Percentiles rank a stretch among this genome's conserved stretches.
Conservation (phyloP, 2,329 filamentous ascomycete genomes). For the Fusarium sp. region DNA sequence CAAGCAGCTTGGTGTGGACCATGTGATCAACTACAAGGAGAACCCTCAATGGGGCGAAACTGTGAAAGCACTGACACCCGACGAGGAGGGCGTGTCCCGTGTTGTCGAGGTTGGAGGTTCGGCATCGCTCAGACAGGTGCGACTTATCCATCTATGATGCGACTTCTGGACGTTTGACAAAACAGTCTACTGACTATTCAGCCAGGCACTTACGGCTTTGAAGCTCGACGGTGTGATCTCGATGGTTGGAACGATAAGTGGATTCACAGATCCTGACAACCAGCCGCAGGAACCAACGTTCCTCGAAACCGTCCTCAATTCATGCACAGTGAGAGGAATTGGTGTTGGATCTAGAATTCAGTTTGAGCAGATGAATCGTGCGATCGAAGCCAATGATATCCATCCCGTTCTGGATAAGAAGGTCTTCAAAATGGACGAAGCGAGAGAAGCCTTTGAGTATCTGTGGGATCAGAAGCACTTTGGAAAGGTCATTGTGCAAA, state of each 20-base stretch:
- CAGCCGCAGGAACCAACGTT: not conserved
- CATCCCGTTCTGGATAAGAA: not conserved
- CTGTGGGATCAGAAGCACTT: not conserved
- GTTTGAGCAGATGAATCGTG: conserved; percentile 7
- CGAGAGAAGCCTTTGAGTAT: not conserved
- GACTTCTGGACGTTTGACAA: too few relatives aligned
- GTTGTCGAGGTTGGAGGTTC: conserved; percentile 2
- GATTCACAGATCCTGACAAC: not conserved
- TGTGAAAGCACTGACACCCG: not conserved
- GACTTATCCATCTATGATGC: too few relatives aligned
- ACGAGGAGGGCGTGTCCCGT: not conserved
- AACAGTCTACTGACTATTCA: not conserved
- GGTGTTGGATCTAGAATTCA: not conserved
- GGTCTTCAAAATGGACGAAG: not conserved
- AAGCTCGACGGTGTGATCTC: not conserved
- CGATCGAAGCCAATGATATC: not conserved
- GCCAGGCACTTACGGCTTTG: not conserved
- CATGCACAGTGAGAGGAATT: not conserved
- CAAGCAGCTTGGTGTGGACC: not conserved
- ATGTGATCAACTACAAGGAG: conserved; percentile 4
- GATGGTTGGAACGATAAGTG: not conserved
- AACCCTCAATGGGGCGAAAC: not conserved
- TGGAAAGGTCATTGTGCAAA: not conserved
- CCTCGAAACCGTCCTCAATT: not conserved
- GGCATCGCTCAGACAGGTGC: not conserved